Conservation (phyloP, 345 rosid genomes). For the Excoecaria cochinchinensis region DNA sequence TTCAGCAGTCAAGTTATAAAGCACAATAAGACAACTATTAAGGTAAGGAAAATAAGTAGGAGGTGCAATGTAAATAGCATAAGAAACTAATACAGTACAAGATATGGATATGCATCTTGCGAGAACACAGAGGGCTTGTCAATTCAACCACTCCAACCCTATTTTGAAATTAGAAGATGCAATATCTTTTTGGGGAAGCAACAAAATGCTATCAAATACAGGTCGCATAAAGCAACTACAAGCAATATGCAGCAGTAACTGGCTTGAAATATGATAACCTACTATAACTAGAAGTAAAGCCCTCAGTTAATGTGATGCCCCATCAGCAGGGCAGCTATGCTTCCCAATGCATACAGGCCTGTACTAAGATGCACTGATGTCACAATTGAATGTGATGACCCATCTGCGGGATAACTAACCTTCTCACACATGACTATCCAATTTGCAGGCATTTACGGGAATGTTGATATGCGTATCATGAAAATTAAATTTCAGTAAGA, state of each 20-base stretch:
- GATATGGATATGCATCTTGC: background rate
- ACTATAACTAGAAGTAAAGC: background rate
- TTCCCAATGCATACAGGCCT: background rate
- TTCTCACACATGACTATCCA: background rate
- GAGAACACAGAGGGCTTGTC: background rate
- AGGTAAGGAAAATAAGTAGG: background rate
- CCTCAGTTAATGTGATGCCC: background rate
- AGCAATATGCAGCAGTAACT: background rate
- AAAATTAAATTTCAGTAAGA: background rate
- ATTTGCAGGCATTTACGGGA: background rate
- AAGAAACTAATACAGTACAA: background rate
- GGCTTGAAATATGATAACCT: background rate
- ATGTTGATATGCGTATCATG: background rate
- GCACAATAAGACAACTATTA: background rate
- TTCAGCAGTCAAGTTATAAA: background rate
- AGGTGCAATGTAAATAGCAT: background rate
- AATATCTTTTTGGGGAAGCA: too few relatives aligned
- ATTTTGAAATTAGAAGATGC: background rate
- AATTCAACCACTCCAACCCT: background rate
- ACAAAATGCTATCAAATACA: too few relatives aligned
- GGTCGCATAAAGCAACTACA: too few relatives aligned
- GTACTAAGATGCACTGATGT: background rate
- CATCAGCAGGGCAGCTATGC: background rate
- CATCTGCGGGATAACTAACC: background rate
- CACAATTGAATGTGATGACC: background rate